Evolutionary conservation across 495 filamentous ascomycete genomes (phyloP), one percentile per base, ranked within the genome.

Genomic region (Penicillium antarcticum): DNA sequence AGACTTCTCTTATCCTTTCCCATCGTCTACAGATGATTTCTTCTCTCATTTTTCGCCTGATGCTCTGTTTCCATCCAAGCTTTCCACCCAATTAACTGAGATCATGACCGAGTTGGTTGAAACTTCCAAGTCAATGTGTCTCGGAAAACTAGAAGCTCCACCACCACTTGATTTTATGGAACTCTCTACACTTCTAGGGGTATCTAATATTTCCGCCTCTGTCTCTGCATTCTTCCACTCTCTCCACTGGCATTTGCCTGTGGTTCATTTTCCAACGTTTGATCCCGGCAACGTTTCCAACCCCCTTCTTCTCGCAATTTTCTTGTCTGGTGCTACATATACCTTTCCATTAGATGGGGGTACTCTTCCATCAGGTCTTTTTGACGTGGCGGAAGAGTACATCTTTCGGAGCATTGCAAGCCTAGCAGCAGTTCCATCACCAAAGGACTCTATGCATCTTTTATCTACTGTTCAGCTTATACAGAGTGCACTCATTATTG

Each of bases 251-350:
- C 69, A 74, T 50, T 44, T 72, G 11, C 69, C 71, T 0, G 61
- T 74, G 29, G 64, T 74, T 1, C 71, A 74, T 57, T 72, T 67
- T 16, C 69, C 71, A 16, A 70, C 65, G 0, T 72, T 71, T 31
- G 65, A 73, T 34, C 67, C 68, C 0, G 67, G 66, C 1, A 64
- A 62, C 12, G 46, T 67, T n/a, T 69, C 69, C 11, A 69, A 61
- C 33, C 44, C 60, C 12, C 48, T 73, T 3, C 47, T 73, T 4
- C 60, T 72, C 14, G 46, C 70, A 4, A 70, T 71, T 10, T 72
- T 67, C 23, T 37, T 73, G 12, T 53, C 66, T 7, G 70, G 70
- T 21, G 69, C 70, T 34, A 55, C 58, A 35, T 70, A 69, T 39
- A 61, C 60, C 10, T 55, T 53, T 9, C 57, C 67, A 1, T 23